Base-by-base conservation (phyloP, 2,329 filamentous ascomycete genomes). In the Cyphellophora attinorum region DNA sequence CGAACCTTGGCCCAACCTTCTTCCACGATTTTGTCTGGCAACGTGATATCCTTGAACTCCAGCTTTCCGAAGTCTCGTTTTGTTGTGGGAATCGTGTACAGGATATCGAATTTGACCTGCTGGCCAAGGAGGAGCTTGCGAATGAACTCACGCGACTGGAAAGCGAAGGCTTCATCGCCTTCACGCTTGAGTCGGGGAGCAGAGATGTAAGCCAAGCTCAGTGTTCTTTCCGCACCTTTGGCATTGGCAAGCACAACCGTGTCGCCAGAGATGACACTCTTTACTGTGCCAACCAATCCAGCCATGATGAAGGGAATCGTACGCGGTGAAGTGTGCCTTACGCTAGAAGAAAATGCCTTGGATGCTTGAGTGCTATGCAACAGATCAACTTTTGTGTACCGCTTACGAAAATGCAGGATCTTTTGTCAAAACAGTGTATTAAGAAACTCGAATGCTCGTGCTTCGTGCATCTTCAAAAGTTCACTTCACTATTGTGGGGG, bases 191-290 rank as follows among this genome's bases (percentile, higher is more conserved):
- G 59, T 55, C 88, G 79, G 3, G 91, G 91, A 32, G 88, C 86
- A 39, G 80, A 82, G 48, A 96, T 86, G 62, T 86, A 96, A 51
- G 91, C 91, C 46, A 98, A 70, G 54, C 86, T 93, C 51, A 98
- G 72, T 34, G 74, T 84, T 52, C 85, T 82, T 66, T 96, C 91
- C 59, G 81, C 76, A 46, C 76, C 71, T 21, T 83, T 81, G 57
- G 93, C 88, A 60, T 79, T 80, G 51, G 80, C 76, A 53, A 96
- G 68, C 46, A 96, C 69, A 50, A 96, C 65, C 17, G 88, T 94
- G 68, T 96, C 91, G 53, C 91, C 91, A 54, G 88, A 95, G 54
- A 93, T 68, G 49, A 94, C 85, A 58, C 81, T 85, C 72, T 98
- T 98, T 62, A 96, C 88, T 53, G 79, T 82, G 57, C 79, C 71